Base-by-base conservation (phyloP, 225 moss, liverwort and hornwort genomes). In the Pseudoscleropodium purum region DNA sequence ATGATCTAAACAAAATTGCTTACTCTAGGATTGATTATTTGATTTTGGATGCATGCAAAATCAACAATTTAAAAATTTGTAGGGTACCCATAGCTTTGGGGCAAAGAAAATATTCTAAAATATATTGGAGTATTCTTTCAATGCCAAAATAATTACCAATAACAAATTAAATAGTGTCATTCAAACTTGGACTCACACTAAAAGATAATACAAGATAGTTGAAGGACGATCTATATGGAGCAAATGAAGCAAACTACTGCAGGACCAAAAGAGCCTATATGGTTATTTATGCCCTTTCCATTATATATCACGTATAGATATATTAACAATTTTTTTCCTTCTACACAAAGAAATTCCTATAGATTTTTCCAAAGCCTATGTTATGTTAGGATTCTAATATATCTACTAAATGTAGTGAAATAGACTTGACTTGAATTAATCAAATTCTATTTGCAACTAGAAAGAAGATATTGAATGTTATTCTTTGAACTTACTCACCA, bases 151-250 rank as follows among this genome's bases (percentile, higher is more conserved):
- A 7, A 19, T 75, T 49, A 2, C 12, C 31, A 75, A 31, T 18
- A 49, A 49, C 7, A 49, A 49, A 75, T 19, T 7, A 75, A 47
- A 47, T 49, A 19, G 7, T 19, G 25, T 73, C 20, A 61, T 12
- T 61, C 26, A 49, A 2, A 19, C 20, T 31, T 49, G 2, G 1
- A 20, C 31, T 45, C 29, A 47, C 2, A 0, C 15, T 47, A 47
- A 30, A 17, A 31, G 3, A 2, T 31, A 31, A 75, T 47, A 18
- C 7, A 75, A 31, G 47, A 47, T 47, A 10, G 7, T 2, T 31
- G 2, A 49, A 49, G 19, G 31, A 47, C 2, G 49, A 3, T 19
- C 47, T 2, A 19, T 0, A 1, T 31, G 0, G 4, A 47, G 6
- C 11, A 75, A 75, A 31, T 31, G 31, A 18, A 3, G 47, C 2